Percentiles rank a stretch among this genome's conserved stretches.
Conservation (phyloP, 805 yeast genomes). For the Pachysolen tannophilus region DNA sequence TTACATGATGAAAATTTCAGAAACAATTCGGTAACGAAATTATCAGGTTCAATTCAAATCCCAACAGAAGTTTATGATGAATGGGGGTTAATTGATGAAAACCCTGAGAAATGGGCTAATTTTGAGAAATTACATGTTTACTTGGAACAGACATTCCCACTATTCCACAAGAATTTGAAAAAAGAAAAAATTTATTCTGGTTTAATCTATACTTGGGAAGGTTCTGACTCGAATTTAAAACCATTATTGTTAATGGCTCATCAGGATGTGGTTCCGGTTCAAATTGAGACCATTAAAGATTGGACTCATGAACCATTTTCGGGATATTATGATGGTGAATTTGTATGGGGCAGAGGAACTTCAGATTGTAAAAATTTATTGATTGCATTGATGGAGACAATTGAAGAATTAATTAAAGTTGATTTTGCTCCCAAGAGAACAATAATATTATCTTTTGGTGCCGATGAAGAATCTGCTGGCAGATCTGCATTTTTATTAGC, state of each 20-base stretch:
- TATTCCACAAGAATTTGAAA: slow-evolving; percentile 35
- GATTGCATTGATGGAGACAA: slow-evolving; percentile 54
- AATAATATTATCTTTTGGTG: slow-evolving; percentile 57
- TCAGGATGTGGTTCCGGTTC: slow-evolving; percentile 77
- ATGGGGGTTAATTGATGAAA: slow-evolving; percentile 32
- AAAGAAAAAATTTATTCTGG: slow-evolving; percentile 52
- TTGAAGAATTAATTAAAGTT: slow-evolving; percentile 42
- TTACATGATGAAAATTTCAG: slow-evolving; percentile 23
- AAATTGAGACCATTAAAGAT: slow-evolving; percentile 38
- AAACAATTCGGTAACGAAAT: slow-evolving; percentile 29
- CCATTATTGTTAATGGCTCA: slow-evolving; percentile 67
- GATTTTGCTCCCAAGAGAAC: slow-evolving; percentile 57
- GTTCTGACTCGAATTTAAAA: slow-evolving; percentile 40
- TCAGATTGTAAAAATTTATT: slow-evolving; percentile 65
- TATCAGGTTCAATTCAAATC: slow-evolving; percentile 49
- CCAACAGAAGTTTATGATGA: slow-evolving; percentile 56
- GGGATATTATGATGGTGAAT: slow-evolving; percentile 55
- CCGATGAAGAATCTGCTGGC: slow-evolving; percentile 72
- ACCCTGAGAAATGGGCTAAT: slow-evolving; percentile 40
- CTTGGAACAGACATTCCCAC: slow-evolving; percentile 47
- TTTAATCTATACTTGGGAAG: slow-evolving; percentile 54
- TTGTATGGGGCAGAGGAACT: slow-evolving; percentile 68
- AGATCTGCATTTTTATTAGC: slow-evolving; percentile 50
- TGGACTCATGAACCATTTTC: slow-evolving; percentile 65
- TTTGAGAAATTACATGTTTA: slow-evolving; percentile 44